Percentiles rank a stretch among this genome's conserved stretches.
These are phyloP conservation scores for Ceratobasidium sp. DNA, from an alignment of 1,284 basidiomycete species.

Conservation along the genomic window DNA sequence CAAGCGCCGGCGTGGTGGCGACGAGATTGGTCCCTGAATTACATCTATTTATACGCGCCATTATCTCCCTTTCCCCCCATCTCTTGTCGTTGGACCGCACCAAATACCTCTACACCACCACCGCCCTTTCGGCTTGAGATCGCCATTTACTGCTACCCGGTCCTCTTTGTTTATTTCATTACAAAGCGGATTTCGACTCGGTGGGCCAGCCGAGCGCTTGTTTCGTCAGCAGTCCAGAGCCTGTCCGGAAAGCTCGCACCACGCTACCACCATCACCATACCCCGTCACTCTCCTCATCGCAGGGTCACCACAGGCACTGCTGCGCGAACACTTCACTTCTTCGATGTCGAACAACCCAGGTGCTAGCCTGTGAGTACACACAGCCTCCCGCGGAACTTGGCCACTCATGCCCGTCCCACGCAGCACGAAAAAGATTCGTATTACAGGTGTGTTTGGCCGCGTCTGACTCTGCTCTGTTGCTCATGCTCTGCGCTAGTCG, in stretches of 20 bases:
- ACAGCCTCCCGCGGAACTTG: neutral
- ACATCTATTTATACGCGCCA: conserved; percentile 13
- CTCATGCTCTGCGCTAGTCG: conserved; percentile 63
- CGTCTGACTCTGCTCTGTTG: neutral
- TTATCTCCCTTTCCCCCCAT: conserved; percentile 1
- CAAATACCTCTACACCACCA: too few relatives aligned
- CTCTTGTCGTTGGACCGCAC: neutral
- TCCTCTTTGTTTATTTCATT: neutral
- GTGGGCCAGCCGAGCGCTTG: conserved; percentile 31
- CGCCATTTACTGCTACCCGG: neutral
- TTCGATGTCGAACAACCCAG: conserved; percentile 37
- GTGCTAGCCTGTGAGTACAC: conserved; percentile 30
- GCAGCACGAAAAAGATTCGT: conserved; percentile 54
- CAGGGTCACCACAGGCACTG: conserved; percentile 12
- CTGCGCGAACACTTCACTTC: neutral
- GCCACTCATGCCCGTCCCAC: conserved; percentile 15
- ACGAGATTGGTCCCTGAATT: conserved; percentile 19
- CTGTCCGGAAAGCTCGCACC: conserved; percentile 13
- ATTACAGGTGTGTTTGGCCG: conserved; percentile 52
- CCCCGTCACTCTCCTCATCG: neutral
- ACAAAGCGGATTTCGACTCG: neutral
- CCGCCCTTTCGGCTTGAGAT: too few relatives aligned
- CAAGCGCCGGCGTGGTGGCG: conserved; percentile 20
- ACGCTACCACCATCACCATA: conserved; percentile 26
- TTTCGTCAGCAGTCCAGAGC: conserved; percentile 37